Evolutionary conservation across 2,329 filamentous ascomycete species (phyloP), one percentile per base, ranked within the genome.

Genomic region (Penicillium vulpinum): DNA sequence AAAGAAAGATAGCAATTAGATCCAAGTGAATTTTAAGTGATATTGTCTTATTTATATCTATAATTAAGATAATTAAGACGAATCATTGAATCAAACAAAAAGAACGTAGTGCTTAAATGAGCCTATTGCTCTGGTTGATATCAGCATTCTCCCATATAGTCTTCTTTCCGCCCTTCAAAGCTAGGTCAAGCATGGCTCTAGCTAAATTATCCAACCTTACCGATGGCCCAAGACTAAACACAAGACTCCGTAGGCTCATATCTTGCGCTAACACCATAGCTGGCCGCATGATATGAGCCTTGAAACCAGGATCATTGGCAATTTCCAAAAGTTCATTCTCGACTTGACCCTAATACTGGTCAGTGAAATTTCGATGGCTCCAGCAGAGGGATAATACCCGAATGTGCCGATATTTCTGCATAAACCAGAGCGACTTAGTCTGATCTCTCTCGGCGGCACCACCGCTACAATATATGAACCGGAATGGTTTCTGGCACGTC

Each of bases 381-480:
- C 10, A 2, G 18, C 1, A 31, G 15, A 24, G 11, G n/a, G 16
- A 8, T 41, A 57, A 15, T 48, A 66, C 63, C 29, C 62, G 44
- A 22, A 64, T 45, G 6, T 59, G 58, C 16, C 63, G 58, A 18
- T 56, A 66, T 21, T 58, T 40, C 22, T 58, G 61, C 56, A 57
- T 43, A 46, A 57, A 54, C 63, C 62, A 66, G 18, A 66, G 49
- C 38, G 57, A 40, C 35, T 60, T 61, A 8, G 45, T 56, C 57
- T 66, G 63, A 43, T 64, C 61, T 11, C 52, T 49, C 31, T 64
- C 63, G 3, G 54, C 50, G 3, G 29, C 52, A 15, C 51, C 51
- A 4, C 62, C 61, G 26, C 63, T 66, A 10, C 62, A 49, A 56
- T 64, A 66, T 5, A 66, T 46, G 35, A 66, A 66, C 16, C 61